phyloP scores from a whole-genome alignment of 768 basidiomycete species.

The Psilocybe azurescens region DNA sequence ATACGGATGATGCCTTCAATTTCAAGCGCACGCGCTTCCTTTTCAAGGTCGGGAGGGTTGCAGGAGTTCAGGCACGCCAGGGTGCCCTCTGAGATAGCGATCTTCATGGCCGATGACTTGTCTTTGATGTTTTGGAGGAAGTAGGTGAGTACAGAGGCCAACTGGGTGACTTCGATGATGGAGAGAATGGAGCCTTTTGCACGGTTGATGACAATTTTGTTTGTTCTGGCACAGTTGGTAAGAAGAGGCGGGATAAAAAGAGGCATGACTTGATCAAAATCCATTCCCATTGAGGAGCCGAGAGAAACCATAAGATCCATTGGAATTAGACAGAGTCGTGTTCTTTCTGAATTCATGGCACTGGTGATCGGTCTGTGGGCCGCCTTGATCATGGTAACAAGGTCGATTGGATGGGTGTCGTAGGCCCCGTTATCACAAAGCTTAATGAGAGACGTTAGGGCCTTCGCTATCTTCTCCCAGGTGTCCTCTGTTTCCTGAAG shows the following conservation, averaged over 20 bases:
- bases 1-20: constrained; percentile 73
- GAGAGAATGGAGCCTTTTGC: constrained; percentile 62
- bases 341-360: constrained; percentile 76
- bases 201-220: constrained; percentile 77
- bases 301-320: constrained; percentile 64
- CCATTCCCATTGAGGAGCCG: constrained; percentile 57
- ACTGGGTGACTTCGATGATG: constrained; percentile 71
- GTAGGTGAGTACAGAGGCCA: constrained; percentile 65
- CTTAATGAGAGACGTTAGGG: constrained; percentile 48
- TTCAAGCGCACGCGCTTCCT: constrained; percentile 63
- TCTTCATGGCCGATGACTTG: constrained; percentile 68
- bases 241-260: constrained; percentile 74
- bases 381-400: constrained; percentile 55
- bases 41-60: constrained; percentile 82
- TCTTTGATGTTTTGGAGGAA: constrained; percentile 66
- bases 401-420: constrained; percentile 51
- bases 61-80: constrained; percentile 73
- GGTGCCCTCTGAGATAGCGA: constrained; percentile 69
- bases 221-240: constrained; percentile 70
- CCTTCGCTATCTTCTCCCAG: constrained; percentile 72
- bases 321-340: constrained; percentile 69
- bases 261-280: constrained; percentile 72
- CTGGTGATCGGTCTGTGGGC: constrained; percentile 57
- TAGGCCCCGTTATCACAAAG: constrained; percentile 58
- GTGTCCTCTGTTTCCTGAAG: constrained; percentile 77